Base-by-base conservation (phyloP, 768 basidiomycete species). In the Boletus rufocinnamomeus region DNA sequence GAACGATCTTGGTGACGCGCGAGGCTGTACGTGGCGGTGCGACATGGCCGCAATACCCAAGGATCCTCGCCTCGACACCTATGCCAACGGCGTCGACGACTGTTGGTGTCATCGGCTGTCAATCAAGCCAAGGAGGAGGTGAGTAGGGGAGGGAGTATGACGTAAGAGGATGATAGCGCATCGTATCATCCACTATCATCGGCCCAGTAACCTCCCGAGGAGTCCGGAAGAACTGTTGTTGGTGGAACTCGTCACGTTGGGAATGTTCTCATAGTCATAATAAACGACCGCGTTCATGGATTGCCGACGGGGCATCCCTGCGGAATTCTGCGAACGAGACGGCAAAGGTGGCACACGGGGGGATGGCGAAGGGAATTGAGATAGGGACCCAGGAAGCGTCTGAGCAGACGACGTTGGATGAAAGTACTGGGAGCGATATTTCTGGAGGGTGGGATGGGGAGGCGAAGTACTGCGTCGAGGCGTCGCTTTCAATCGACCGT, bases 351-450 rank as follows among this genome's bases (percentile, higher is more conserved):
- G 47, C 16, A 47, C 13, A 5, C 8, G 14, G 14, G 23, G 14
- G 16, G 61, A 17, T 13, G 41, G 2, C 14, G 19, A 34, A n/a
- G 23, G 23, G 21, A 28, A 3, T 21, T 16, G 27, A 51, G 54
- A 28, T 23, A 13, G 13, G 27, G 52, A 25, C 17, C 16, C 6
- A 23, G 64, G 54, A 2, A 77, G 70, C 14, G 75, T 73, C 6
- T 75, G 75, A 6, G 79, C 1, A 77, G 73, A 1, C 13, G 76
- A 45, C 14, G 71, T 67, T 13, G 67, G 59, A 6, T 11, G 44
- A 9, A 64, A 41, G 34, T 34, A 25, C n/a, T 59, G 62, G 0
- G 68, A 64, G 38, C 68, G 77, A 16, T 63, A 62, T 17, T 57
- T 62, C 52, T 43, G 63, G 52, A 52, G 56, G 5, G 23, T 19